A percentile compares a stretch with the other conserved stretches of the same genome.
Evolutionary conservation across 257 asterid species (phyloP).

Genomic region (Sherardia arvensis): DNA sequence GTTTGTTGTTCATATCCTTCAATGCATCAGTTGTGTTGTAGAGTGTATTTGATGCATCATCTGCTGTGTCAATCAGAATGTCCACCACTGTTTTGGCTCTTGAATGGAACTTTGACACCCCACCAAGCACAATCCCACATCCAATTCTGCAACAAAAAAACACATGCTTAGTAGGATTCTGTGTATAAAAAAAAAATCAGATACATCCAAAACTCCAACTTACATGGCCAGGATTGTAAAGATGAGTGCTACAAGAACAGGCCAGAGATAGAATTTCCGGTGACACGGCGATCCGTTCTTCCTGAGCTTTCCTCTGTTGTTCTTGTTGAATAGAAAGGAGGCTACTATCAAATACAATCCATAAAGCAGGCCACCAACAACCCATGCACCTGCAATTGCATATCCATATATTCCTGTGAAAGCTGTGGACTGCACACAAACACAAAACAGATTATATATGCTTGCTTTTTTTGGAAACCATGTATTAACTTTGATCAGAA

Average conservation of each 20-base stretch:
- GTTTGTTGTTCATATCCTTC: slow-evolving; percentile 38
- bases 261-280: slow-evolving; percentile 27
- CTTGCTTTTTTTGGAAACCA: too few relatives aligned
- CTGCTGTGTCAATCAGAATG: slow-evolving; percentile 66
- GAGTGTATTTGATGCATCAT: slow-evolving; percentile 59
- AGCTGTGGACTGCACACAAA: slow-evolving; percentile 57
- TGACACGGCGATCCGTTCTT: slow-evolving; percentile 36
- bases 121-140: slow-evolving; percentile 65
- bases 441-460: background rate
- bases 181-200: too few relatives aligned
- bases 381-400: slow-evolving; percentile 52
- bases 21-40: slow-evolving; percentile 53
- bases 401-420: slow-evolving; percentile 70
- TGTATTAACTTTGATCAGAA: too few relatives aligned
- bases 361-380: slow-evolving; percentile 51
- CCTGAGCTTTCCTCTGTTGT: slow-evolving; percentile 22
- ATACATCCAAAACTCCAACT: too few relatives aligned
- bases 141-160: slow-evolving; percentile 37
- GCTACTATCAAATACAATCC: slow-evolving; percentile 35
- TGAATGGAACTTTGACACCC: slow-evolving; percentile 50
- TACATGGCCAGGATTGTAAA: slow-evolving; percentile 62
- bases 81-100: slow-evolving; percentile 49
- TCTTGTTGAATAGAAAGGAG: slow-evolving; percentile 18
- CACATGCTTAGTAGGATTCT: background rate
- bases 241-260: slow-evolving; percentile 35